phyloP scores from a whole-genome alignment of 2,329 filamentous ascomycete species.

The Decorospora gaudefroyi region DNA sequence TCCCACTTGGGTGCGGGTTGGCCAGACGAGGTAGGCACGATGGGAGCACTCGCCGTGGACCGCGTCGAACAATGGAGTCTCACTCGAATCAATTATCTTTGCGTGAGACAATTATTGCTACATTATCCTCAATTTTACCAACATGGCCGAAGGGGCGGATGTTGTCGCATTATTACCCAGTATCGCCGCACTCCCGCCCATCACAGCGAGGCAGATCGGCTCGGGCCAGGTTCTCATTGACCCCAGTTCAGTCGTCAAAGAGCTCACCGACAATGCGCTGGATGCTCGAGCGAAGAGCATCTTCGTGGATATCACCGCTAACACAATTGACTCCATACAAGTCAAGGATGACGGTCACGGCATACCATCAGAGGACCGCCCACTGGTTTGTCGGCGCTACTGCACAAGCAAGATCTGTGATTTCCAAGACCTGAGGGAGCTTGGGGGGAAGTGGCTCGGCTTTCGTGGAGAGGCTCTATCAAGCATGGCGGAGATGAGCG shows the following conservation, averaged over 20 bases:
- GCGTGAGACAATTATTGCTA: neutral
- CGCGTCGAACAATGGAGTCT: conserved; percentile 1
- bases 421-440: conserved; percentile 63
- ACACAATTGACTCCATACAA: conserved; percentile 70
- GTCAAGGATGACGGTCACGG: conserved; percentile 70
- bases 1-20: conserved; percentile 6
- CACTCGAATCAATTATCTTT: neutral
- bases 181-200: conserved; percentile 51
- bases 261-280: conserved; percentile 76
- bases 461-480: conserved; percentile 77
- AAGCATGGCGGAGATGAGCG: conserved; percentile 64
- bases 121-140: neutral
- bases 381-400: conserved; percentile 65
- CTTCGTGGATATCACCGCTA: conserved; percentile 65
- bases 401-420: conserved; percentile 73
- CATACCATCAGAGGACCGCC: conserved; percentile 65
- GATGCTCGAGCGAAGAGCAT: conserved; percentile 71
- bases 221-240: conserved; percentile 65
- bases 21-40: conserved; percentile 28
- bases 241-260: conserved; percentile 69
- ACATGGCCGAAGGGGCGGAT: conserved; percentile 19
- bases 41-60: conserved; percentile 11
- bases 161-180: conserved; percentile 13
- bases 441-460: conserved; percentile 67
- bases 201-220: conserved; percentile 60